Base-by-base conservation (phyloP, 768 basidiomycete genomes). In the Amanita rubescens region DNA sequence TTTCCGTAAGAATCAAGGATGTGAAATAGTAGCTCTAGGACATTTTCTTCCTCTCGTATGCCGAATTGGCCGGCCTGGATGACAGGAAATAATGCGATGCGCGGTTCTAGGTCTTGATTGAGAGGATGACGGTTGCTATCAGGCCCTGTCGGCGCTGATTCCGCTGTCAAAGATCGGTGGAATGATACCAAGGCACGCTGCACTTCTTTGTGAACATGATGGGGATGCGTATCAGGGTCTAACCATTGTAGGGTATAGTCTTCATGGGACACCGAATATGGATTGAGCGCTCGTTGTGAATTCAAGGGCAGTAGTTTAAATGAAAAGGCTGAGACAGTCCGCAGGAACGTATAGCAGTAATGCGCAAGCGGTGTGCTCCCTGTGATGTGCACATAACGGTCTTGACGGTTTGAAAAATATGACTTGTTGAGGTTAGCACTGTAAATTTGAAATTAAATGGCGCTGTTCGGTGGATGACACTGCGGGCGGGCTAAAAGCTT, bases 331-430 rank as follows among this genome's bases (percentile, higher is more conserved):
- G 84, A 78, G 49, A 86, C 78, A 1, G 78, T 75, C 47, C 77
- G 71, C 44, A 95, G 71, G 62, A 95, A 93, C 24, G 84, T 80
- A 57, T 81, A 78, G 59, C 94, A 93, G 65, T 98, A 98, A 49
- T 87, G 79, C 1, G 93, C 82, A 3, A 98, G 69, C 1, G 63
- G 62, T 0, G 78, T 71, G 55, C 92, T 82, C 3, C 60, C 67
- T 0, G 64, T 65, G 64, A 99, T 85, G 53, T 83, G 81, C 9
- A 98, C 67, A 65, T 98, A 98, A 20, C 96, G 88, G 67, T 99
- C 96, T 70, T 96, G 93, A 15, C 96, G 83, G 60, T 97, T 80
- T 0, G 91, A 87, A 62, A 98, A 99, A 67, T 99, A 99, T 12
- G 94, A 90, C 57, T 79, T 75, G 63, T 88, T 94, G 37, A 98